Evolutionary conservation across 108 stramenopile species (phyloP), one percentile per base, ranked within the genome.

Genomic region (Bacterosira constricta): DNA sequence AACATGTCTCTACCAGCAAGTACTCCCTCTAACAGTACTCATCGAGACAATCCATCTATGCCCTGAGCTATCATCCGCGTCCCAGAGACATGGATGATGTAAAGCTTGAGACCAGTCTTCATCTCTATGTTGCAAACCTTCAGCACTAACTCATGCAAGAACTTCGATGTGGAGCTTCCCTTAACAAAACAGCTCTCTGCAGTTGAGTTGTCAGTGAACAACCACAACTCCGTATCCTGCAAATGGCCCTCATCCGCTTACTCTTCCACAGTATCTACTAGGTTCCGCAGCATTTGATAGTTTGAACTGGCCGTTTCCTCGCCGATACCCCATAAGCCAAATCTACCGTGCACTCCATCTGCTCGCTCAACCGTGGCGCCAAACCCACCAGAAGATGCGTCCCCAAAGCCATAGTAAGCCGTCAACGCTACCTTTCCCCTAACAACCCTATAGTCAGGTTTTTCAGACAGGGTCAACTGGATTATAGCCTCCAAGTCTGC

Each of bases 161-260:
- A 47, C 21, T 47, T 39, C 20, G 53, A 72, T 1, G 42, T 58
- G 0, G 78, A 67, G 8, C 56, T 50, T 2, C 78, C 78, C 25
- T 66, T 65, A 21, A 38, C 49, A 29, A 66, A 75, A 6, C 44
- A 64, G 4, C 47, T 57, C 52, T 85, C 80, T 8, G 77, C 66
- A 13, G 63, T 69, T 9, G 64, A 63, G 64, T 81, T 81, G 64
- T 83, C 77, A 1, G 84, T 85, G 70, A 81, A 81, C 1, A 85
- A 15, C 21, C 67, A 85, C 20, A 85, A 25, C 25, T 85, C 84
- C 2, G 58, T 51, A 17, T 41, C 44, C 2, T 29, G 1, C 17
- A 81, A 27, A 42, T 51, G 3, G 12, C 79, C 71, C 6, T 15
- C 17, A 1, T 20, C 30, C 4, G 59, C 67, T 20, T 23, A 15